Conservation (phyloP, 2,329 filamentous ascomycete species). For the Nemania diffusa region DNA sequence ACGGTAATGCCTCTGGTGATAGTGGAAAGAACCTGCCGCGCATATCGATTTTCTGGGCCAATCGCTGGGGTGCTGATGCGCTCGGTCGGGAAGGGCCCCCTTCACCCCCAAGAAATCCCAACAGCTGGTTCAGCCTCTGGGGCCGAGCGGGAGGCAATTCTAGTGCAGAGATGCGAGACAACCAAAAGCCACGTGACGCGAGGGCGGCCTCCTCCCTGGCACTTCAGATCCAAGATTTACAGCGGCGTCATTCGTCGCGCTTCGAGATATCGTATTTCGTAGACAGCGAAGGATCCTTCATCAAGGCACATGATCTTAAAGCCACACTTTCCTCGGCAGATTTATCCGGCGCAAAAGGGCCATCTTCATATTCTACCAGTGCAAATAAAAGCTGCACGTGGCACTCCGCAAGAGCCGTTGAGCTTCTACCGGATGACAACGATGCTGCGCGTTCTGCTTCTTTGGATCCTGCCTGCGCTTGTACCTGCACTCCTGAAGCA, state of each 20-base stretch:
- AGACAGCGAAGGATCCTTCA: constrained; percentile 78
- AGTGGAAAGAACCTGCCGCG: constrained; percentile 1
- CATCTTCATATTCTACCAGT: not conserved
- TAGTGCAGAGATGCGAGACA: constrained; percentile 33
- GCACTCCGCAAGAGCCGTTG: constrained; percentile 43
- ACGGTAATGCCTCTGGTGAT: constrained; percentile 51
- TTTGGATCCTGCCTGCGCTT: constrained; percentile 36
- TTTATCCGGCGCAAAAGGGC: constrained; percentile 30
- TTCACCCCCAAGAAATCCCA: not conserved
- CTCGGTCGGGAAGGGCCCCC: constrained; percentile 57
- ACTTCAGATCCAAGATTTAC: constrained; percentile 70
- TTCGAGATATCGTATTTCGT: constrained; percentile 80
- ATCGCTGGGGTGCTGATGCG: constrained; percentile 73
- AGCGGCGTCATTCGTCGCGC: constrained; percentile 63
- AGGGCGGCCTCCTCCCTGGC: constrained; percentile 39
- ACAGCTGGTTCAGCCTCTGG: constrained; percentile 36
- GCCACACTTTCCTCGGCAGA: constrained; percentile 48
- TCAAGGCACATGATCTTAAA: constrained; percentile 64
- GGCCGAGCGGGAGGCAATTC: constrained; percentile 36
- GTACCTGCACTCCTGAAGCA: constrained; percentile 41
- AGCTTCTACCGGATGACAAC: constrained; percentile 42
- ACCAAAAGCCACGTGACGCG: not conserved
- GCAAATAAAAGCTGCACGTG: constrained; percentile 40
- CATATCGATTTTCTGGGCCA: constrained; percentile 87
- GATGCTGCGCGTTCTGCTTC: constrained; percentile 39